Evolutionary conservation across 2,329 filamentous ascomycete genomes (phyloP).

Genomic region (Hypoxylon sp.): DNA sequence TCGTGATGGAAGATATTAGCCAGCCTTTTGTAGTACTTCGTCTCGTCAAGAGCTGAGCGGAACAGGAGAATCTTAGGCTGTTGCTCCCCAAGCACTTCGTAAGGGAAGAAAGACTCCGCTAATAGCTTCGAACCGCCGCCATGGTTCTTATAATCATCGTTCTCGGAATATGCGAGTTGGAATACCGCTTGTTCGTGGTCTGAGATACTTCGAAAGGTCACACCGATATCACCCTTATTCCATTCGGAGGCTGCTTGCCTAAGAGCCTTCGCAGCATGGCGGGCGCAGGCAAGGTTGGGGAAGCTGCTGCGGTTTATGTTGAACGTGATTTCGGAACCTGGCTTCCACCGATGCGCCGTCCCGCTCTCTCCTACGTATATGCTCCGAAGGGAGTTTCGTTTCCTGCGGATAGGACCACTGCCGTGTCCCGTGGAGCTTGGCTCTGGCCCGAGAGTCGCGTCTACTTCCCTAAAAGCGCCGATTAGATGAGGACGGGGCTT

Average conservation of each 20-base stretch:
- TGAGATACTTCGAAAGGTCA: constrained; percentile 8
- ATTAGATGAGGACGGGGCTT: neutral
- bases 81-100: too few species aligned
- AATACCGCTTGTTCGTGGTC: constrained; percentile 13
- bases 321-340: constrained; percentile 5
- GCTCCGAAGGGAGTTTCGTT: constrained; percentile 2
- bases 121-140: neutral
- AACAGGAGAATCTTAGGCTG: too few species aligned
- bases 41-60: too few species aligned
- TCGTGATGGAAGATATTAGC: constrained; percentile 25
- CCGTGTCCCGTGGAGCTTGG: too few species aligned
- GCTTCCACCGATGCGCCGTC: constrained; percentile 8
- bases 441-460: too few species aligned
- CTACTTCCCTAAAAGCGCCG: too few species aligned
- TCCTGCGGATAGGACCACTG: neutral
- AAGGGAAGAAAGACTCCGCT: constrained; percentile 15
- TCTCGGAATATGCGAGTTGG: constrained; percentile 8
- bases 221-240: neutral
- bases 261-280: neutral
- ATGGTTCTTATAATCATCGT: too few species aligned
- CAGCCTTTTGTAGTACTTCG: too few species aligned
- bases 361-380: neutral
- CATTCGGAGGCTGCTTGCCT: constrained; percentile 4
- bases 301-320: constrained; percentile 8
- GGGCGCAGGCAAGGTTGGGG: neutral